phyloP scores from a whole-genome alignment of 495 filamentous ascomycete genomes.

The Staphylotrichum tortipilum region DNA sequence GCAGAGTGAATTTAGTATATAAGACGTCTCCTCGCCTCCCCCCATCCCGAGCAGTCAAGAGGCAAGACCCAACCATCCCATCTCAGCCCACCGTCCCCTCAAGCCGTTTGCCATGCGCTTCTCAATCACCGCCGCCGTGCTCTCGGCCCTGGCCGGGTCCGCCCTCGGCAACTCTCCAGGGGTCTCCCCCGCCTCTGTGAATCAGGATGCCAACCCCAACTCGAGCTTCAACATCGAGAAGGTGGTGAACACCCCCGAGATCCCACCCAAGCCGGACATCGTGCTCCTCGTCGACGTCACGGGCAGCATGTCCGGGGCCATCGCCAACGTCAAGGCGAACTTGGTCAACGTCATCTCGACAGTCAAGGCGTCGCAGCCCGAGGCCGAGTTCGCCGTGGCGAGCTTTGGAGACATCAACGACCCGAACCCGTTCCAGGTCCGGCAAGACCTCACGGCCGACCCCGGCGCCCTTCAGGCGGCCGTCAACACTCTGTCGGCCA shows the following conservation, averaged over 20 bases:
- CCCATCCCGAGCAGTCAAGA: too few species aligned
- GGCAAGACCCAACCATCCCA: too few species aligned
- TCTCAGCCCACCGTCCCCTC: too few species aligned
- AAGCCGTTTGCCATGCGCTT: too few species aligned
- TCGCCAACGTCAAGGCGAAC: background rate
- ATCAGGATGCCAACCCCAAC: background rate
- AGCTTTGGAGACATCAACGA: background rate
- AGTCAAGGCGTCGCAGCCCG: background rate
- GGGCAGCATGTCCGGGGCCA: background rate
- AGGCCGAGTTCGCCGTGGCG: background rate
- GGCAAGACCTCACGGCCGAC: background rate
- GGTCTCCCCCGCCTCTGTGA: background rate
- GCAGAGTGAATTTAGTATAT: too few species aligned
- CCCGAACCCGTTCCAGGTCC: background rate
- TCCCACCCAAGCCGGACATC: background rate
- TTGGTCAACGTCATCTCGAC: background rate
- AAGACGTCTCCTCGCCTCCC: too few species aligned
- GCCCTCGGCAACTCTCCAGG: too few species aligned
- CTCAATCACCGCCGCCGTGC: too few species aligned
- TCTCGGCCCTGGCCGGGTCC: too few species aligned
- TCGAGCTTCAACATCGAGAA: background rate
- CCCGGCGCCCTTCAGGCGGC: background rate
- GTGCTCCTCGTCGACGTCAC: background rate
- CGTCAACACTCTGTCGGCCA: background rate
- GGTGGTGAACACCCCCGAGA: background rate